Percentiles rank a stretch among this genome's conserved stretches.
Evolutionary conservation across 1,284 basidiomycete genomes (phyloP).

Genomic region (Moesziomyces globuligerus): DNA sequence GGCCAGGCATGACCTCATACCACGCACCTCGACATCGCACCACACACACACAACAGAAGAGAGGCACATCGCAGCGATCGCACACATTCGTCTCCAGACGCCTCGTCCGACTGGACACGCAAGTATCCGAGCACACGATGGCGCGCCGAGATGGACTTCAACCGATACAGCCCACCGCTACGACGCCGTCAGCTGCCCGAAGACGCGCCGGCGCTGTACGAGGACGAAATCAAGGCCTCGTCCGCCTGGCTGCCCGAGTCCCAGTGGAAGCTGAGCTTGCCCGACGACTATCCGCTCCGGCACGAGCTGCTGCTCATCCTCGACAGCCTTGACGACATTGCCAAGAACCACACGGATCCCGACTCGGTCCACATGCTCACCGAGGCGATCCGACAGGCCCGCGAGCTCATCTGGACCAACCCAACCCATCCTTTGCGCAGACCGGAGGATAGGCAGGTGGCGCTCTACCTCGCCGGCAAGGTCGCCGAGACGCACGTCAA

Average conservation of each 20-base stretch:
- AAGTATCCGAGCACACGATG: slow-evolving; percentile 32
- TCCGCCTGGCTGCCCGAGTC: slow-evolving; percentile 29
- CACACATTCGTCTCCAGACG: not conserved
- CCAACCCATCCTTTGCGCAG: slow-evolving; percentile 1
- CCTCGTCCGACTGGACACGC: slow-evolving; percentile 17
- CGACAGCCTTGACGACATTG: slow-evolving; percentile 34
- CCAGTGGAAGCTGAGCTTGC: slow-evolving; percentile 10
- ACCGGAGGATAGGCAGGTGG: slow-evolving; percentile 8
- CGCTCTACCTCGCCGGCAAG: slow-evolving; percentile 30
- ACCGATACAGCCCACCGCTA: slow-evolving; percentile 22
- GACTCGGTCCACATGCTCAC: slow-evolving; percentile 11
- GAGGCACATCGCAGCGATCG: not conserved
- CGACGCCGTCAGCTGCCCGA: slow-evolving; percentile 23
- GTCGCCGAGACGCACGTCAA: slow-evolving; percentile 34
- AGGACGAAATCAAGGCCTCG: slow-evolving; percentile 32
- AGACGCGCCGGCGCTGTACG: slow-evolving; percentile 32
- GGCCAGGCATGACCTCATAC: too few relatives aligned
- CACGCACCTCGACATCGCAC: too few relatives aligned
- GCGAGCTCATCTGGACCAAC: slow-evolving; percentile 27
- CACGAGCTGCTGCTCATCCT: slow-evolving; percentile 37
- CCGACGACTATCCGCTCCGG: slow-evolving; percentile 21
- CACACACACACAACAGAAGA: not conserved
- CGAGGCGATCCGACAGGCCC: slow-evolving; percentile 25
- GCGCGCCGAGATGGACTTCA: slow-evolving; percentile 40
- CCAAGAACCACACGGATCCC: slow-evolving; percentile 14